phyloP scores from a whole-genome alignment of 768 basidiomycete species.

The Postia placenta region DNA sequence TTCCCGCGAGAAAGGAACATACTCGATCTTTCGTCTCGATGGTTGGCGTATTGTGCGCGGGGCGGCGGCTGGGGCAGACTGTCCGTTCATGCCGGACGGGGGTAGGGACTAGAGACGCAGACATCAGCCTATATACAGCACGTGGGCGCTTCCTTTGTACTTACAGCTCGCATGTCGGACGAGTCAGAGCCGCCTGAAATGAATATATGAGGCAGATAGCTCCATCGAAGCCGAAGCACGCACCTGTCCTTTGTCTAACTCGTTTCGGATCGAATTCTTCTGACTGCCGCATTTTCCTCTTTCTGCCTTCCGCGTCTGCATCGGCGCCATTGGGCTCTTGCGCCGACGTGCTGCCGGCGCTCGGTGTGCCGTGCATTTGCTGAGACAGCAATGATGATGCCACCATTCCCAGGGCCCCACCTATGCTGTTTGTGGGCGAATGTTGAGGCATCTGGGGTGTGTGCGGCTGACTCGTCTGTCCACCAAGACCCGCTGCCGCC shows the following conservation, averaged over 20 bases:
- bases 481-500: background rate
- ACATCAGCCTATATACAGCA: background rate
- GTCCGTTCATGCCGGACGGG: conserved; percentile 10
- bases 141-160: conserved; percentile 5
- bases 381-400: background rate
- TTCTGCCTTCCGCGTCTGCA: conserved; percentile 59
- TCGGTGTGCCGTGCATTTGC: background rate
- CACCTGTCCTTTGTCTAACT: conserved; percentile 67
- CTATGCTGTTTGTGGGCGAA: background rate
- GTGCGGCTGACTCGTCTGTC: background rate
- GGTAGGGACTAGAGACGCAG: conserved; percentile 16
- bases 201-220: conserved; percentile 1
- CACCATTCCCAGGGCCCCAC: background rate
- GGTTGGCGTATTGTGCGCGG: conserved; percentile 19
- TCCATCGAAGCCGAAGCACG: conserved; percentile 16
- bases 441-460: conserved; percentile 9
- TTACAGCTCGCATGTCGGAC: conserved; percentile 23
- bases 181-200: conserved; percentile 20
- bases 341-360: background rate
- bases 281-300: conserved; percentile 59
- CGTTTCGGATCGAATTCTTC: conserved; percentile 67
- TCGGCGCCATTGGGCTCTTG: conserved; percentile 6
- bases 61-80: conserved; percentile 4
- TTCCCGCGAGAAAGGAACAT: conserved; percentile 74
- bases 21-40: conserved; percentile 77